Base-by-base conservation (phyloP, 768 basidiomycete species). In the Coprinopsis marcescibilis region DNA sequence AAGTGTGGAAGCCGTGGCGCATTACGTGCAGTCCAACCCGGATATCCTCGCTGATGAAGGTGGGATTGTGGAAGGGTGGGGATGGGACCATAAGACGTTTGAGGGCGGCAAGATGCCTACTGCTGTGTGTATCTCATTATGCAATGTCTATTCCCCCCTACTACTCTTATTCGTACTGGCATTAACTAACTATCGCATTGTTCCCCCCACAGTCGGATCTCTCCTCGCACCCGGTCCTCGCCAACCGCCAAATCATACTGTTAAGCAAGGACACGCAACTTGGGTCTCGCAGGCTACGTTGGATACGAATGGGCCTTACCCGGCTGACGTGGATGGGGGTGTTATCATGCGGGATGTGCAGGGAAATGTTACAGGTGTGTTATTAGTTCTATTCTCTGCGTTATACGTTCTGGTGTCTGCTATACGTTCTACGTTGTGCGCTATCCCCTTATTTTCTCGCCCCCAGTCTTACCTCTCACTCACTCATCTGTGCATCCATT, bases 41-140 rank as follows among this genome's bases (percentile, higher is more conserved):
- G 80, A 82, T 30, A 60, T 84, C 15, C 60, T 67, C 13, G 65
- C 67, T 19, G 75, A 89, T 59, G 72, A 66, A 11, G 68, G 73
- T n/a, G 75, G 72, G 51, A 81, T 81, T 60, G 73, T 95, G 11
- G 74, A 81, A 44, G 90, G 89, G 2, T 80, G 85, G 60, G 93
- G 92, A 1, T 95, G 93, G 91, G 88, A 95, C 61, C 93, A 95
- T 62, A 94, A 89, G 1, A 64, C 73, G 43, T 88, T 85, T 85
- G 66, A 72, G 3, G 60, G 59, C 15, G 62, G 68, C 21, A 65
- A 67, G 19, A 89, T 82, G 72, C 89, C 89, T 3, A 79, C 76
- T 36, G 76, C 81, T 48, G 89, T 89, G 56, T 44, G 77, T n/a
- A 64, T 40, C 34, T 3, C 23, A 23, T 7, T 12, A 33, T 30